Conservation (phyloP, 331 rosid genomes). For the Acacia pycnantha region DNA sequence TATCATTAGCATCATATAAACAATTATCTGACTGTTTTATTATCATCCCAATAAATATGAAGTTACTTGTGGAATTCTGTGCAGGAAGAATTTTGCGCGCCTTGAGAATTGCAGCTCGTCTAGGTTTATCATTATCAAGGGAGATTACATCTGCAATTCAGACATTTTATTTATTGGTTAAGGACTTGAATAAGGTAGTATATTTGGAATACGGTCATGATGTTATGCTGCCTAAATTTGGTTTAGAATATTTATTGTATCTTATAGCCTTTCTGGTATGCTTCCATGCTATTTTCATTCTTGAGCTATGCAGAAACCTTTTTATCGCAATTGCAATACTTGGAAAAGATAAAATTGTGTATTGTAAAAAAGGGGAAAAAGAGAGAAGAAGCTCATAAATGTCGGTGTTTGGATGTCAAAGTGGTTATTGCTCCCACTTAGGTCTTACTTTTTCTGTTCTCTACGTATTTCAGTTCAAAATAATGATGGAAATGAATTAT, state of each 20-base stretch:
- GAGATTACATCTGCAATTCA: constrained; percentile 66
- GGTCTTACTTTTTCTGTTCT: not conserved
- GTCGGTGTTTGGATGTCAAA: not conserved
- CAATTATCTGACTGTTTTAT: constrained; percentile 26
- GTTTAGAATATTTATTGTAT: not conserved
- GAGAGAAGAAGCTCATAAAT: not conserved
- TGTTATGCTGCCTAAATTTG: constrained; percentile 2
- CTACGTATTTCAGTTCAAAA: constrained; percentile 44
- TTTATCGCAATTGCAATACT: not conserved
- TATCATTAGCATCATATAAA: constrained; percentile 27
- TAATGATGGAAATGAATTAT: constrained; percentile 66
- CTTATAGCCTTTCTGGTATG: not conserved
- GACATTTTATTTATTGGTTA: constrained; percentile 52
- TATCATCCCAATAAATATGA: constrained; percentile 29
- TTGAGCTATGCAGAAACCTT: not conserved
- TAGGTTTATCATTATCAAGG: constrained; percentile 72
- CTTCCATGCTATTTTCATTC: not conserved
- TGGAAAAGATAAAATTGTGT: not conserved
- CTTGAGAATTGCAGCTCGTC: constrained; percentile 92
- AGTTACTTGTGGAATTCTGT: constrained; percentile 27
- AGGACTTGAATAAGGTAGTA: constrained; percentile 57
- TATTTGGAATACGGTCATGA: constrained; percentile 3
- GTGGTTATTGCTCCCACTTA: constrained; percentile 3
- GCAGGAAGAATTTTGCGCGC: constrained; percentile 92
- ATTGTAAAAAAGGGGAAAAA: too few relatives aligned